A percentile compares a stretch with the other conserved stretches of the same genome.
Evolutionary conservation across 257 asterid species (phyloP).

Genomic region (Fraxinus anomala): DNA sequence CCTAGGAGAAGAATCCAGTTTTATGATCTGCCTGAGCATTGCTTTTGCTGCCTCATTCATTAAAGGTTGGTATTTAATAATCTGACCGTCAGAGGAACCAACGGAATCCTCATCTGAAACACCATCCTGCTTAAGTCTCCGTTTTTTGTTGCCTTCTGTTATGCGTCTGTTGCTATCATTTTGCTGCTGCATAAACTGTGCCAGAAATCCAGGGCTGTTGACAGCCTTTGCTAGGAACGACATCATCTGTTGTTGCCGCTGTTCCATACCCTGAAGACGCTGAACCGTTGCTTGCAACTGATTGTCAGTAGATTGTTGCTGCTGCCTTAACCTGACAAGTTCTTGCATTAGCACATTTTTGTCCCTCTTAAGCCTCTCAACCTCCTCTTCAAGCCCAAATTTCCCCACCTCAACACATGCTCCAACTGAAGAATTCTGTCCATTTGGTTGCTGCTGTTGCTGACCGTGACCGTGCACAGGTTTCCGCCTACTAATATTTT

Average conservation of each 20-base stretch:
- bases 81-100: constrained; percentile 69
- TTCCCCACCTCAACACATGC: constrained; percentile 94
- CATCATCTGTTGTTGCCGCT: constrained; percentile 97
- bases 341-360: constrained; percentile 93
- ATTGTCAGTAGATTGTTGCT: constrained; percentile 81
- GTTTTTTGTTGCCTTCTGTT: constrained; percentile 75
- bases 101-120: constrained; percentile 39
- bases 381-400: constrained; percentile 93
- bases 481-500: constrained; percentile 70
- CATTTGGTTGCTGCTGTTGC: constrained; percentile 60
- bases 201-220: constrained; percentile 88
- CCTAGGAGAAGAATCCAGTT: constrained; percentile 67
- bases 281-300: constrained; percentile 82
- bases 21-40: constrained; percentile 70
- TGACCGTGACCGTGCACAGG: constrained; percentile 80
- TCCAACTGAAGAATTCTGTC: constrained; percentile 61
- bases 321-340: constrained; percentile 88
- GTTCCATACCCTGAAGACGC: constrained; percentile 98
- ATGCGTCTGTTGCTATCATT: constrained; percentile 60
- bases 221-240: constrained; percentile 94
- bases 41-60: constrained; percentile 86
- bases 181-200: constrained; percentile 87
- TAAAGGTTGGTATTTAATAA: constrained; percentile 77
- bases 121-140: constrained; percentile 77
- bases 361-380: constrained; percentile 87